Evolutionary conservation across 2,329 filamentous ascomycete species (phyloP), one percentile per base, ranked within the genome.

Genomic region (Aaosphaeria pasadenensis): DNA sequence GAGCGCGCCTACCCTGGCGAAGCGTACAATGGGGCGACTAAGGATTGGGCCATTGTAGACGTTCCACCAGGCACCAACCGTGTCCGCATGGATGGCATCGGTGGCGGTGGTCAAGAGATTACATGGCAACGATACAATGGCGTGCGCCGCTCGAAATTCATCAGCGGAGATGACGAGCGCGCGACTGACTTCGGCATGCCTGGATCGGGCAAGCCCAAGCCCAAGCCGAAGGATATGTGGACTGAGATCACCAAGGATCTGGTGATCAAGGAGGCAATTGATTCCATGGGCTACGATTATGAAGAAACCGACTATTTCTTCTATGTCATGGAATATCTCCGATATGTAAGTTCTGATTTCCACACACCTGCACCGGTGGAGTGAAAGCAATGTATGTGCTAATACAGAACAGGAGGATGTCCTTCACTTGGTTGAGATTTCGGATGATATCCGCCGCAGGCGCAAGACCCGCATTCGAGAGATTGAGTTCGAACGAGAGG

Each of bases 231-330:
- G 52, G 74, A 77, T 51, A 88, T 95, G 76, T 97, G 92, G 92
- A 99, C 94, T 0, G 94, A 97, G 72, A 90, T 99, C 59, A 95
- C 92, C 41, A 96, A 95, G 73, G 91, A 96, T 58, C 74, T 97
- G 33, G 89, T 97, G 11, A 79, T 86, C 49, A 84, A 87, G 45
- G 91, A 96, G 66, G 94, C 94, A 13, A 88, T 97, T 55, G 86
- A 95, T 58, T 79, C 87, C 60, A 74, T 86, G 64, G 89, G 89
- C 3, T 97, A 96, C 70, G 85, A 89, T 51, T 97, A 86, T 64
- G 90, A 96, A 67, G 91, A 97, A 77, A 94, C 89, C 0, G 87
- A 90, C 46, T 83, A 81, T 53, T 95, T 90, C 71, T 97, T 88
- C 72, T 97, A 96, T 70, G 84, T 97, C 41, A 92, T 96, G 77